A percentile compares a stretch with the other conserved stretches of the same genome.
Evolutionary conservation across 495 filamentous ascomycete species (phyloP).

Genomic region (Pseudomonodictys pantanalensis): DNA sequence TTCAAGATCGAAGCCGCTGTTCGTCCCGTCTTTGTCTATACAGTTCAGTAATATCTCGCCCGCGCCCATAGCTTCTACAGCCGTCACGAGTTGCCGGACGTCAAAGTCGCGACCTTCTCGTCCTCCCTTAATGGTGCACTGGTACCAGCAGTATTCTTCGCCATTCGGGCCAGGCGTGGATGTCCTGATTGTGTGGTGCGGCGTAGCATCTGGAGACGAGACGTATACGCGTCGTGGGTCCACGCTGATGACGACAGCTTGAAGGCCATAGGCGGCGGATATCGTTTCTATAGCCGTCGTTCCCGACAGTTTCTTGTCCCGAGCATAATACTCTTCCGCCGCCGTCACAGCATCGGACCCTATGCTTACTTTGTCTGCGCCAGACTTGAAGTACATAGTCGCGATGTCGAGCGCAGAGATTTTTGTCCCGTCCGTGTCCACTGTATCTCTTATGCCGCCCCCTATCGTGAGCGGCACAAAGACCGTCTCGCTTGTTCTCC

Average conservation of each 20-base stretch:
- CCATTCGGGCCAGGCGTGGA: slow-evolving; percentile 66
- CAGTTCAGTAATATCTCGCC: slow-evolving; percentile 95
- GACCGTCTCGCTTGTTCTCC: slow-evolving; percentile 80
- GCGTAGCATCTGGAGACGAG: slow-evolving; percentile 63
- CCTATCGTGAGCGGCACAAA: slow-evolving; percentile 98
- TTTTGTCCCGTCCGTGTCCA: slow-evolving; percentile 83
- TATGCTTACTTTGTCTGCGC: slow-evolving; percentile 98
- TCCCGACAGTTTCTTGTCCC: slow-evolving; percentile 64
- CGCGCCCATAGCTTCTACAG: slow-evolving; percentile 93
- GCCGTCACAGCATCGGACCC: slow-evolving; percentile 91
- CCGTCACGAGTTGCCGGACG: slow-evolving; percentile 78
- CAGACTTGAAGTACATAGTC: slow-evolving; percentile 94
- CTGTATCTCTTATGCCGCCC: slow-evolving; percentile 87
- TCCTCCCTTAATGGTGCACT: slow-evolving; percentile 94
- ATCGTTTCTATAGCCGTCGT: slow-evolving; percentile 93
- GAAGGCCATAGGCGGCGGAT: slow-evolving; percentile 87
- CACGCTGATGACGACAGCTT: slow-evolving; percentile 94
- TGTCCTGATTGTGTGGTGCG: slow-evolving; percentile 76
- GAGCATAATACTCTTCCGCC: slow-evolving; percentile 80
- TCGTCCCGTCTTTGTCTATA: slow-evolving; percentile 95
- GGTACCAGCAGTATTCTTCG: slow-evolving; percentile 91
- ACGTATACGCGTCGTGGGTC: slow-evolving; percentile 92
- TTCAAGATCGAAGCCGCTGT: slow-evolving; percentile 92
- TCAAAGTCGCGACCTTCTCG: slow-evolving; percentile 87
- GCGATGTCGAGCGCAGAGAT: slow-evolving; percentile 88